Evolutionary conservation across 1,284 basidiomycete genomes (phyloP).

Genomic region (Naganishia albida): DNA sequence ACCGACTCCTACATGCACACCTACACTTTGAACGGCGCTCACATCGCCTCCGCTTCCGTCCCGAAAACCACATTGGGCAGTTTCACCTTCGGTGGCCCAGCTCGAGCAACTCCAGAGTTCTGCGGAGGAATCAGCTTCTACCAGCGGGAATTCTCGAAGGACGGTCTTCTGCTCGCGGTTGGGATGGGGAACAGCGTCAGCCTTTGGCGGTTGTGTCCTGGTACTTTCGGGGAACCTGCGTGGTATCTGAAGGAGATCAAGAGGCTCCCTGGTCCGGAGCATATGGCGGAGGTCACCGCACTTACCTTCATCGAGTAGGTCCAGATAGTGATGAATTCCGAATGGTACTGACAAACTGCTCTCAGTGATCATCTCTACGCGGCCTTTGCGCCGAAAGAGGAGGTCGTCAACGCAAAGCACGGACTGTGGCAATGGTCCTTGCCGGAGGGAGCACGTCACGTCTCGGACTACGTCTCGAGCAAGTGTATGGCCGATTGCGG

Average conservation of each 20-base stretch:
- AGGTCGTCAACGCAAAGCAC: conserved; percentile 36
- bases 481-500: conserved; percentile 50
- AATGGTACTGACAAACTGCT: conserved; percentile 12
- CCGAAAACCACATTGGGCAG: conserved; percentile 8
- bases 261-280: conserved; percentile 41
- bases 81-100: conserved; percentile 13
- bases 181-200: conserved; percentile 43
- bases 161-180: conserved; percentile 47
- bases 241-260: conserved; percentile 41
- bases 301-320: conserved; percentile 52
- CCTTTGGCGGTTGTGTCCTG: conserved; percentile 46
- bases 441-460: conserved; percentile 50
- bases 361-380: conserved; percentile 51
- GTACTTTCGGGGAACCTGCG: conserved; percentile 21
- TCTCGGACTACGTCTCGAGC: conserved; percentile 41
- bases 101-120: conserved; percentile 32
- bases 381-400: conserved; percentile 35
- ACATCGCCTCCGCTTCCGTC: conserved; percentile 42
- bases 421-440: conserved; percentile 51
- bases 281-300: conserved; percentile 43
- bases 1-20: conserved; percentile 46
- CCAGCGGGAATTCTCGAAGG: conserved; percentile 47
- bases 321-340: not conserved
- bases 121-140: conserved; percentile 51
- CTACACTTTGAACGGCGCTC: conserved; percentile 53